phyloP scores from a whole-genome alignment of 2,329 filamentous ascomycete genomes.

The Trichoderma harzianum region DNA sequence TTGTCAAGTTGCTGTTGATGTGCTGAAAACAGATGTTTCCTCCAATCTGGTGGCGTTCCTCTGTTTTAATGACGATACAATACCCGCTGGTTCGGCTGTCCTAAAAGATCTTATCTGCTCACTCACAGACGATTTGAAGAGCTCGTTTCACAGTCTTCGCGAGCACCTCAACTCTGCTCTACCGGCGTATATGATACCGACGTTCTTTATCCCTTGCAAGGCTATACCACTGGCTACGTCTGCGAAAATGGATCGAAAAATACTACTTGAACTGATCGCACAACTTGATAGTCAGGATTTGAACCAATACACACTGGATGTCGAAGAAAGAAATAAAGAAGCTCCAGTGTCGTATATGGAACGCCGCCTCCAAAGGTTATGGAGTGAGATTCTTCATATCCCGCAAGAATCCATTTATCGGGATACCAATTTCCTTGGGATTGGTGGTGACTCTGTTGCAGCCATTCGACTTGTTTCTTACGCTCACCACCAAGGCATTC shows the following conservation, averaged over 20 bases:
- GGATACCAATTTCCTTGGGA: constrained; percentile 21
- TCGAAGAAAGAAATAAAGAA: constrained; percentile 19
- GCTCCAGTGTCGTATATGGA: constrained; percentile 23
- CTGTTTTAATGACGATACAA: background rate
- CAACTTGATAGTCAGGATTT: constrained; percentile 12
- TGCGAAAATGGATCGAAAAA: constrained; percentile 18
- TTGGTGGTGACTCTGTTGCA: constrained; percentile 26
- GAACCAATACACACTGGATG: constrained; percentile 24
- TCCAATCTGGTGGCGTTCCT: constrained; percentile 5
- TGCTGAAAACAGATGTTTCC: background rate
- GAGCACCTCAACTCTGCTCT: background rate
- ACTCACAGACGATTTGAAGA: background rate
- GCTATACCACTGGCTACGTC: background rate
- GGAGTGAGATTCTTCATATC: constrained; percentile 20
- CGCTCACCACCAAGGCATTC: background rate
- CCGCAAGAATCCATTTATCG: constrained; percentile 16
- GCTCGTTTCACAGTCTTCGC: background rate
- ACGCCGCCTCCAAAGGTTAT: constrained; percentile 19
- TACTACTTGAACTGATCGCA: background rate
- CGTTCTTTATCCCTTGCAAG: background rate
- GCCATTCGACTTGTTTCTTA: constrained; percentile 22
- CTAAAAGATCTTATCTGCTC: background rate
- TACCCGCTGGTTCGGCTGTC: background rate
- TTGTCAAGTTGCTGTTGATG: constrained; percentile 17
- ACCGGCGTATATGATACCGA: constrained; percentile 12